Conservation (phyloP, 2,329 filamentous ascomycete species). For the Malbranchea cinnamomea region DNA sequence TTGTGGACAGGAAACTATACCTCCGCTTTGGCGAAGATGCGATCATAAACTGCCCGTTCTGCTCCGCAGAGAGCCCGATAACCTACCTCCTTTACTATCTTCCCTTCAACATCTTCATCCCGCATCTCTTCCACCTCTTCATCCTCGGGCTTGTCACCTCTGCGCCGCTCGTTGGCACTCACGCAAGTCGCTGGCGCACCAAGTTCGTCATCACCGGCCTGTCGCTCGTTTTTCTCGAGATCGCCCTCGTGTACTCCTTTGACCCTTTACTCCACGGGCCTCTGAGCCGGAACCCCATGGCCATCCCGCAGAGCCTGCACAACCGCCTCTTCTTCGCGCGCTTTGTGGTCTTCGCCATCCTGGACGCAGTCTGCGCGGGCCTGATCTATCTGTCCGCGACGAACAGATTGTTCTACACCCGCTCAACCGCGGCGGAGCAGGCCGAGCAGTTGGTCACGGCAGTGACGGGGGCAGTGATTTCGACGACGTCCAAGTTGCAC, state of each 20-base stretch:
- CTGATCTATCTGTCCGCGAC: conserved; percentile 65
- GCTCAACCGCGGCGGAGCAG: conserved; percentile 48
- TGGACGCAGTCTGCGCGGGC: conserved; percentile 50
- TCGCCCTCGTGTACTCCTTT: conserved; percentile 45
- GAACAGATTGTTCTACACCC: conserved; percentile 57
- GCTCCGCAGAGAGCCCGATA: conserved; percentile 50
- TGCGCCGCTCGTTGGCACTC: conserved; percentile 44
- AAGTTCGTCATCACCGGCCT: conserved; percentile 51
- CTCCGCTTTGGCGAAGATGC: conserved; percentile 65
- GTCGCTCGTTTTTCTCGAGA: conserved; percentile 46
- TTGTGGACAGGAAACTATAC: conserved; percentile 65
- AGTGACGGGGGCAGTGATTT: conserved; percentile 40
- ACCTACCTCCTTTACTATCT: conserved; percentile 71
- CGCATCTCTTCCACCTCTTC: conserved; percentile 68
- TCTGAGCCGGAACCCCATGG: conserved; percentile 22
- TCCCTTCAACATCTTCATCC: conserved; percentile 49
- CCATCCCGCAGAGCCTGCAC: conserved; percentile 18
- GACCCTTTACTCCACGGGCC: conserved; percentile 17
- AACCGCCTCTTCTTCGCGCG: conserved; percentile 42
- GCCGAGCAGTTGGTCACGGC: conserved; percentile 39
- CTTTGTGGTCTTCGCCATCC: conserved; percentile 44
- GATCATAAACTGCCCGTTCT: conserved; percentile 68
- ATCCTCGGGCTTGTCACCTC: conserved; percentile 62
- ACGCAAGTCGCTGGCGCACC: conserved; percentile 53
- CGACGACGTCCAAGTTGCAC: conserved; percentile 50